Evolutionary conservation across 305 asterid species (phyloP).

Genomic region (Lippia alba): DNA sequence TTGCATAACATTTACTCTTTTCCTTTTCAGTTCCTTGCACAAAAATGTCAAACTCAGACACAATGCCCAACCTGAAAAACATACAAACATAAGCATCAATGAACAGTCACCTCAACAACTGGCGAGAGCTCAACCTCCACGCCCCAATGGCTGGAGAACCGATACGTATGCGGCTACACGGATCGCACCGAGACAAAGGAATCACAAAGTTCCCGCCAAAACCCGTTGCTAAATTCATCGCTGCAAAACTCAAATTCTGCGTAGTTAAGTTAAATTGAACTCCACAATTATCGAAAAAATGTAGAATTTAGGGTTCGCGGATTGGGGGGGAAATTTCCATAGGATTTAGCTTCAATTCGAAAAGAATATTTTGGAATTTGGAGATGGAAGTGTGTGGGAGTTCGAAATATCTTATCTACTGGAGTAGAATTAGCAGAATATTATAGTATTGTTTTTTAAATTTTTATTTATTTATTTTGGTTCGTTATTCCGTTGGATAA

Average conservation of each 20-base stretch:
- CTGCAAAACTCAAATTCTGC: slow-evolving; percentile 1
- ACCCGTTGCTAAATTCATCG: slow-evolving; percentile 68
- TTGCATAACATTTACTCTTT: background rate
- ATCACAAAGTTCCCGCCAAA: slow-evolving; percentile 62
- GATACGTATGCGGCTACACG: slow-evolving; percentile 49
- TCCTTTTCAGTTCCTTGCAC: background rate
- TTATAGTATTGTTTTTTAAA: slow-evolving; percentile 15
- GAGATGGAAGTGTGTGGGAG: slow-evolving; percentile 24
- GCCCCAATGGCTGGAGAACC: slow-evolving; percentile 40
- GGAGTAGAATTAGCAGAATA: slow-evolving; percentile 28
- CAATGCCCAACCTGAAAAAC: background rate
- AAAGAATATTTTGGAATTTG: slow-evolving; percentile 16
- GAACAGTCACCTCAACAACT: slow-evolving; percentile 53
- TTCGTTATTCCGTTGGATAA: slow-evolving; percentile 41
- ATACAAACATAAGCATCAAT: slow-evolving; percentile 6
- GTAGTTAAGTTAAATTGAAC: slow-evolving; percentile 19
- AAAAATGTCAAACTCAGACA: background rate
- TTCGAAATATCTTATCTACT: slow-evolving; percentile 46
- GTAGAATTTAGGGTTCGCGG: slow-evolving; percentile 28
- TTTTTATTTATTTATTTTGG: slow-evolving; percentile 18
- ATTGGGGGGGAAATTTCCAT: background rate
- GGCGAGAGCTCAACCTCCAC: slow-evolving; percentile 44
- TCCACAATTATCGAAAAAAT: slow-evolving; percentile 25
- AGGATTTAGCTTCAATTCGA: slow-evolving; percentile 27
- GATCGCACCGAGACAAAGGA: slow-evolving; percentile 54